Evolutionary conservation across 768 basidiomycete species (phyloP).

Genomic region (Agaricus sinodeliciosus): DNA sequence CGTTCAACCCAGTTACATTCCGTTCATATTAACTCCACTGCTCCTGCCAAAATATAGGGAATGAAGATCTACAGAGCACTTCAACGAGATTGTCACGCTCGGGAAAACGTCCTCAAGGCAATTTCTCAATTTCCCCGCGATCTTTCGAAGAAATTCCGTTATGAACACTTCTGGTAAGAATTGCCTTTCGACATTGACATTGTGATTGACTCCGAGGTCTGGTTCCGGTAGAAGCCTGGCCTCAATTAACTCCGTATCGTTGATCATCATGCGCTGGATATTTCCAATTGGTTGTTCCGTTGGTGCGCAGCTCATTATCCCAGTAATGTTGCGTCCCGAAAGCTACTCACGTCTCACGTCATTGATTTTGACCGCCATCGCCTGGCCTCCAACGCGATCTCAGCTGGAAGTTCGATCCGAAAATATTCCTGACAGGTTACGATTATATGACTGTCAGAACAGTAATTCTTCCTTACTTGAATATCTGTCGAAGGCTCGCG

Average conservation of each 20-base stretch:
- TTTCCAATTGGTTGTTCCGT: not conserved
- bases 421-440: too few relatives aligned
- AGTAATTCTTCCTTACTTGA: not conserved
- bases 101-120: not conserved
- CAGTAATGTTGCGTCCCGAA: too few relatives aligned
- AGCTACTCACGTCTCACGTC: too few relatives aligned
- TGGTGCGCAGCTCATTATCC: too few relatives aligned
- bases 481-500: not conserved
- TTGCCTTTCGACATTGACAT: not conserved
- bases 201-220: not conserved
- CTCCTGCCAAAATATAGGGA: not conserved
- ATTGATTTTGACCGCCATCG: not conserved
- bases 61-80: not conserved
- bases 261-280: not conserved
- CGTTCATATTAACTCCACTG: not conserved
- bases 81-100: not conserved
- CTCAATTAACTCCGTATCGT: not conserved
- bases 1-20: too few relatives aligned
- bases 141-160: conserved; percentile 2
- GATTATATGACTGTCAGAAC: too few relatives aligned
- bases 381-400: not conserved
- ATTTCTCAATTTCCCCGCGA: conserved; percentile 6
- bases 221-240: not conserved
- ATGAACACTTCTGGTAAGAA: not conserved
- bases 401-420: too few relatives aligned